These are phyloP conservation scores for Chrysopogon serrulatus DNA, from an alignment of 176 grass and related monocot species.

Conservation along the genomic window DNA sequence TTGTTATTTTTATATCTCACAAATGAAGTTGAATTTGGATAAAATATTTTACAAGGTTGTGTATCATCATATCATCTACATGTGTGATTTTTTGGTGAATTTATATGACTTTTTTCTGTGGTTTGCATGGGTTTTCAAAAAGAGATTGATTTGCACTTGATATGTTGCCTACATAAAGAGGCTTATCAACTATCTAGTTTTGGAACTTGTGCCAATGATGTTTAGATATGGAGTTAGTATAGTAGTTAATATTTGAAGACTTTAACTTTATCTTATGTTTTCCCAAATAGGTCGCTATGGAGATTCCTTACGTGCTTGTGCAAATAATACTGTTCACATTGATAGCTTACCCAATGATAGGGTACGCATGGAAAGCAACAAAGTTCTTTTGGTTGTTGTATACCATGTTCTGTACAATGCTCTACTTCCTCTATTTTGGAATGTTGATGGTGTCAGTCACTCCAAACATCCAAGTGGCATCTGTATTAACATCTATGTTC, in stretches of 20 bases:
- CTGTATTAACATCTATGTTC: conserved; percentile 57
- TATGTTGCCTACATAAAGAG: not conserved
- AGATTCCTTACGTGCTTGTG: conserved; percentile 61
- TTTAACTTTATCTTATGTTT: conserved; percentile 6
- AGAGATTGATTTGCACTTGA: too few relatives aligned
- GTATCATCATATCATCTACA: too few relatives aligned
- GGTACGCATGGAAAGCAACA: conserved; percentile 46
- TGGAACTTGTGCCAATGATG: not conserved
- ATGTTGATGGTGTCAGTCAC: conserved; percentile 70
- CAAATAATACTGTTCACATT: conserved; percentile 38
- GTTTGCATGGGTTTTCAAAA: too few relatives aligned
- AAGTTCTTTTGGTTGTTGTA: conserved; percentile 76
- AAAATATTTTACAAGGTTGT: too few relatives aligned
- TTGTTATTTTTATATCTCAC: too few relatives aligned
- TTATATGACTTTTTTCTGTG: too few relatives aligned
- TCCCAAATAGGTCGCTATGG: conserved; percentile 53
- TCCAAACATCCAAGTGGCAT: conserved; percentile 53
- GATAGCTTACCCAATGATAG: conserved; percentile 69
- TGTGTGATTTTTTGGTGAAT: too few relatives aligned
- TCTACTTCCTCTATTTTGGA: conserved; percentile 64
- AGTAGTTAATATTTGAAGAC: not conserved
- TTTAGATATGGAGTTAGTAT: not conserved
- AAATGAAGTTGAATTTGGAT: too few relatives aligned
- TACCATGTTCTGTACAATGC: conserved; percentile 53
- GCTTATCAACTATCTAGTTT: not conserved